Percentiles rank a stretch among this genome's conserved stretches.
Evolutionary conservation across 495 filamentous ascomycete genomes (phyloP).

Genomic region (Penicillium roqueforti): DNA sequence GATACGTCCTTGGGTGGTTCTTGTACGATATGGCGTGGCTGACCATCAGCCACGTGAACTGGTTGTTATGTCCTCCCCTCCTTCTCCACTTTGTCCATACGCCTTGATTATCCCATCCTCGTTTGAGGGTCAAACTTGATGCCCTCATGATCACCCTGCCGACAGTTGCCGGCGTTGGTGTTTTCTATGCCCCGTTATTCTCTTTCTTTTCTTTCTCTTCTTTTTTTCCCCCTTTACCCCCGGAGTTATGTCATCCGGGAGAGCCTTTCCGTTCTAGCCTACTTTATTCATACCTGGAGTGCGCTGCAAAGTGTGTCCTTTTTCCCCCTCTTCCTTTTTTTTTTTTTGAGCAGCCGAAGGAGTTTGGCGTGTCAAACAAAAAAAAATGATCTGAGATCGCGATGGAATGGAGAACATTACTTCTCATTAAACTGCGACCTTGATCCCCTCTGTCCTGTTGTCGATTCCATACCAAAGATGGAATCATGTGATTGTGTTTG

Average conservation of each 20-base stretch:
- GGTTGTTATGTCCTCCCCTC: neutral
- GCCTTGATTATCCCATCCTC: conserved; percentile 2
- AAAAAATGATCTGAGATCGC: conserved; percentile 17
- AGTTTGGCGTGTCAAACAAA: conserved; percentile 23
- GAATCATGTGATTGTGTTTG: conserved; percentile 10
- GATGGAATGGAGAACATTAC: neutral
- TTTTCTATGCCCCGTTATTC: conserved; percentile 1
- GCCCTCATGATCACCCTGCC: conserved; percentile 20
- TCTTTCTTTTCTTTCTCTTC: conserved; percentile 2
- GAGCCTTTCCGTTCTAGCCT: conserved; percentile 7
- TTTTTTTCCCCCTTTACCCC: conserved; percentile 2
- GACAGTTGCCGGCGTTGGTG: conserved; percentile 20
- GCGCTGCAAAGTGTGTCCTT: conserved; percentile 5
- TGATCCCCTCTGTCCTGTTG: conserved; percentile 7
- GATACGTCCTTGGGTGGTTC: conserved; percentile 14
- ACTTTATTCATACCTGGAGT: conserved; percentile 1
- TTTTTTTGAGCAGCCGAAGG: conserved; percentile 12
- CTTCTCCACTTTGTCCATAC: conserved; percentile 19
- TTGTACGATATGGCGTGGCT: conserved; percentile 28
- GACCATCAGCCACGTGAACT: neutral
- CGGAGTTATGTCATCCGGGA: neutral
- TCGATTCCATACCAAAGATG: conserved; percentile 16
- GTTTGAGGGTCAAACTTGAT: conserved; percentile 9
- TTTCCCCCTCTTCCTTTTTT: conserved; percentile 4
- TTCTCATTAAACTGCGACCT: neutral